Conservation (phyloP, 257 asterid species). For the Dorcoceras hygrometricum region DNA sequence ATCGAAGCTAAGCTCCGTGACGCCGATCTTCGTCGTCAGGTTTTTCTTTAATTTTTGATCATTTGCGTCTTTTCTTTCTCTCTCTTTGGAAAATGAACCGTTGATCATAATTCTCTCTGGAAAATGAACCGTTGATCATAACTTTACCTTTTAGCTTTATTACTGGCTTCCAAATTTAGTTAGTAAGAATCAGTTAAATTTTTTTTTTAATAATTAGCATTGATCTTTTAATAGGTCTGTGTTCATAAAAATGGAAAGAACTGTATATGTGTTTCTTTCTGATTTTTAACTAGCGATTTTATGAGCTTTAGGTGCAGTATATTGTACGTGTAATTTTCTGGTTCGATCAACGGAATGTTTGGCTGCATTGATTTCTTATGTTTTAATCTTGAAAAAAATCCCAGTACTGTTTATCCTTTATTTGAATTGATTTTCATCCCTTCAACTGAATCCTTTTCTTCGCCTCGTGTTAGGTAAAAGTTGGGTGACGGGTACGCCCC, state of each 20-base stretch:
- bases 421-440: neutral
- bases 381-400: too few relatives aligned
- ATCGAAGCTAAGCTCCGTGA: slow-evolving; percentile 82
- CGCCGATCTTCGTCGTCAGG: slow-evolving; percentile 95
- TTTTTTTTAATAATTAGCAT: neutral
- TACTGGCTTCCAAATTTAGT: neutral
- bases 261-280: neutral
- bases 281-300: neutral
- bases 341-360: neutral
- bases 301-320: neutral
- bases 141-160: neutral
- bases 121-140: neutral
- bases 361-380: too few relatives aligned
- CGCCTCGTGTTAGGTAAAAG: slow-evolving; percentile 32
- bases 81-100: neutral
- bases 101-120: neutral
- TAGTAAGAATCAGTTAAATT: neutral
- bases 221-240: neutral
- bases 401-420: neutral
- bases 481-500: slow-evolving; percentile 25
- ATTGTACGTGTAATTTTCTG: neutral
- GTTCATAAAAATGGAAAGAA: neutral
- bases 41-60: slow-evolving; percentile 6
- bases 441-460: slow-evolving; percentile 22
- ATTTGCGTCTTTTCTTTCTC: neutral